Evolutionary conservation across 768 basidiomycete species (phyloP).

Genomic region (Rhodotorula taiwanensis): DNA sequence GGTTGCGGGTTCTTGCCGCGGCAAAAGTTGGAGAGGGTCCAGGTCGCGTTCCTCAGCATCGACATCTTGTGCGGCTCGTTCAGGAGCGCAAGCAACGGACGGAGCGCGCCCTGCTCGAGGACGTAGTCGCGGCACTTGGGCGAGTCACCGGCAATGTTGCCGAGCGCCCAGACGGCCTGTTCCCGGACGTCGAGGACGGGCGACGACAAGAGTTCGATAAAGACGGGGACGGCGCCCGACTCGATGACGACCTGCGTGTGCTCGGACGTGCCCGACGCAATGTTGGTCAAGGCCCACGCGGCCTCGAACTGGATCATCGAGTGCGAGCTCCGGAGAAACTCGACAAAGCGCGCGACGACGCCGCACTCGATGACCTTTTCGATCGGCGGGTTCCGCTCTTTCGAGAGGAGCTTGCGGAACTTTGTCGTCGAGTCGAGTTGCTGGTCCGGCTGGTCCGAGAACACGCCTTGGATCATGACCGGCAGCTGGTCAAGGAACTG

Average conservation of each 20-base stretch:
- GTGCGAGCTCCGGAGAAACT: slow-evolving; percentile 64
- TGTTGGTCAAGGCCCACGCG: slow-evolving; percentile 42
- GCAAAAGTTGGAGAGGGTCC: slow-evolving; percentile 99
- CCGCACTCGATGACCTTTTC: slow-evolving; percentile 96
- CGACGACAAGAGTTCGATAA: slow-evolving; percentile 93
- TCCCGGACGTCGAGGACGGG: slow-evolving; percentile 91
- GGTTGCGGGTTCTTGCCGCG: slow-evolving; percentile 96
- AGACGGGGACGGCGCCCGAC: slow-evolving; percentile 89
- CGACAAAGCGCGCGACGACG: slow-evolving; percentile 93
- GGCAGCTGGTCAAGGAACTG: slow-evolving; percentile 54
- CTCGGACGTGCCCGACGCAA: slow-evolving; percentile 70
- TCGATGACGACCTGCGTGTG: slow-evolving; percentile 97
- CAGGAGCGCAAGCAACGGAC: slow-evolving; percentile 67
- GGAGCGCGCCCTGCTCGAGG: slow-evolving; percentile 81
- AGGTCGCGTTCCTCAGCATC: slow-evolving; percentile 91
- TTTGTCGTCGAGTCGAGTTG: slow-evolving; percentile 96
- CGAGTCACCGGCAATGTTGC: slow-evolving; percentile 98
- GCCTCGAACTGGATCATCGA: slow-evolving; percentile 48
- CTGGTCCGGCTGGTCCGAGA: slow-evolving; percentile 80
- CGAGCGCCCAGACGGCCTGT: slow-evolving; percentile 98
- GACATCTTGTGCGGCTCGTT: slow-evolving; percentile 81
- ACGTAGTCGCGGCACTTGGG: slow-evolving; percentile 97
- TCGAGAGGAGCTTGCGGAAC: slow-evolving; percentile 96
- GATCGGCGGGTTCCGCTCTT: slow-evolving; percentile 99
- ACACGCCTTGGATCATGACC: slow-evolving; percentile 79